Evolutionary conservation across 495 filamentous ascomycete species (phyloP), one percentile per base, ranked within the genome.

Genomic region (Usnea hakonensis): DNA sequence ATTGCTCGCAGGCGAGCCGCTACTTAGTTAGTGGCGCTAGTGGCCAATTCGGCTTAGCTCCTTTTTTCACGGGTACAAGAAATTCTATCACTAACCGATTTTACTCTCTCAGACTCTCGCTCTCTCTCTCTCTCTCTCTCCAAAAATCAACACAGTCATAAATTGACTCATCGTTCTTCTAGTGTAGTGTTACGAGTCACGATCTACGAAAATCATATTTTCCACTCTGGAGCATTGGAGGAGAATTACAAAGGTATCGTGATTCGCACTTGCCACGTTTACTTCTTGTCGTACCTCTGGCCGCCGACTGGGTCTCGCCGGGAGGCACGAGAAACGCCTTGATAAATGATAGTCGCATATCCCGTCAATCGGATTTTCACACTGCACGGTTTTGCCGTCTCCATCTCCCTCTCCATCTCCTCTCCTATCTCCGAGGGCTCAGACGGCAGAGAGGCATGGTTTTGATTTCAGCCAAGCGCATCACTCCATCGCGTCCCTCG

Each of bases 1-100:
- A 61, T 61, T 61, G 53, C 48, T 46, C 46, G 26, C 36, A 38
- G 48, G 59, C 59, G 52, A 61, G 53, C 36, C 59, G 16, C 38
- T 37, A 61, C 30, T n/a, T n/a, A n/a, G n/a, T n/a, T n/a, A n/a
- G n/a, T n/a, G 19, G 16, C 36, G 50, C 10, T 54, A 61, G 59
- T 41, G 48, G 59, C 48, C 54, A 61, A 55, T 13, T 17, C 48
- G n/a, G 32, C 28, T 52, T 60, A 30, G n/a, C 46, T 50, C 13
- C 46, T 16, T 16, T 36, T 11, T 11, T 36, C 35, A 5, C 35
- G 35, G 35, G 8, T 26, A 26, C 43, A 13, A 10, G 21, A 5
- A 44, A 23, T 44, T 21, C 41, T 11, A 8, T 19, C 8, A n/a
- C 19, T 6, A 44, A 23, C 7, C 9, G 19, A n/a, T n/a, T n/a